Percentiles rank a stretch among this genome's conserved stretches.
phyloP scores from a whole-genome alignment of 768 basidiomycete species.

The Termitomyces sp. region DNA sequence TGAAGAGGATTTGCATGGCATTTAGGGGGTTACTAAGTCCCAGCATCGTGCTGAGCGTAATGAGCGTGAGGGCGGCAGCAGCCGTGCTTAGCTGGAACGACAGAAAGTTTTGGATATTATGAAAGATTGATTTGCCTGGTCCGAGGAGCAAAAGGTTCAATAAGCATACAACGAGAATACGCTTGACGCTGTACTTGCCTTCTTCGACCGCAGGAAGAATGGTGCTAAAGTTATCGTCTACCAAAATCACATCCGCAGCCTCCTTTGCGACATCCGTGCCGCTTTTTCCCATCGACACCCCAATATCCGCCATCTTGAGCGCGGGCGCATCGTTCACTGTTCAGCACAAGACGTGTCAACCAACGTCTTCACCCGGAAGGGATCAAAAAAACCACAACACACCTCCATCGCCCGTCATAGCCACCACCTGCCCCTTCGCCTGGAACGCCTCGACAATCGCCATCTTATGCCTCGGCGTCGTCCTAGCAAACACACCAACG shows the following conservation, averaged over 20 bases:
- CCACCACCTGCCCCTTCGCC: conserved; percentile 81
- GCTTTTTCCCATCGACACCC: conserved; percentile 95
- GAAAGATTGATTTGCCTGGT: conserved; percentile 94
- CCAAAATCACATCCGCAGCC: conserved; percentile 94
- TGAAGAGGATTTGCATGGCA: conserved; percentile 98
- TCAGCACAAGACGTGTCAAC: not conserved
- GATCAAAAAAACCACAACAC: conserved; percentile 19
- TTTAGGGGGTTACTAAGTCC: conserved; percentile 90
- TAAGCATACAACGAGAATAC: not conserved
- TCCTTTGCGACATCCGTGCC: conserved; percentile 99
- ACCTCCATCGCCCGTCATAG: conserved; percentile 98
- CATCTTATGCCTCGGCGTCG: conserved; percentile 98
- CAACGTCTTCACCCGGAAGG: not conserved
- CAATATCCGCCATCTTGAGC: conserved; percentile 96
- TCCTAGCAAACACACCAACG: conserved; percentile 89
- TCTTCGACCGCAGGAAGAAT: conserved; percentile 94
- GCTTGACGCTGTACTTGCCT: conserved; percentile 37
- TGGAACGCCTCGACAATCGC: conserved; percentile 94
- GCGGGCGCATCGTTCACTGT: conserved; percentile 94
- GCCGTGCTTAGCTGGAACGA: conserved; percentile 97
- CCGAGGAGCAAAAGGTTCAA: conserved; percentile 7
- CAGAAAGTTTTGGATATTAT: conserved; percentile 98
- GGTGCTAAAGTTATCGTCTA: conserved; percentile 95
- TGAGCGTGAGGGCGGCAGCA: conserved; percentile 92
- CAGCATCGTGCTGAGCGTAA: conserved; percentile 90